Evolutionary conservation across 2,329 filamentous ascomycete species (phyloP), one percentile per base, ranked within the genome.

Genomic region (Cercospora citrullina): DNA sequence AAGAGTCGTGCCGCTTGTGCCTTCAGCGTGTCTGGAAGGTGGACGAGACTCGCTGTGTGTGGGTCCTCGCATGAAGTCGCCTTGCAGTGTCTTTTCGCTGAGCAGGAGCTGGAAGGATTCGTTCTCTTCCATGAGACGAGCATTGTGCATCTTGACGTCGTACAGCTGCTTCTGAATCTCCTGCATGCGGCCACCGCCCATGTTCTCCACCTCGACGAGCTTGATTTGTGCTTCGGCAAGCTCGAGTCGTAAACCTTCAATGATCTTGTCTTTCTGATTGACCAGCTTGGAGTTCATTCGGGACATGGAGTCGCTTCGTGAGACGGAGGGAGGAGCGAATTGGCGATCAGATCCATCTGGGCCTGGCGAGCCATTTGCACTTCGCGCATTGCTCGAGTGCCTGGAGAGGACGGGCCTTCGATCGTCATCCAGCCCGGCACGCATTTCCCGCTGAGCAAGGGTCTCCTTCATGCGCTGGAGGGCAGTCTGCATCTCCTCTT

Each of bases 81-180:
- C 95, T 77, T 96, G 97, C 67, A 99, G 86, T 1, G 95, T 98
- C 84, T 93, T 94, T 80, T 98, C 94, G 77, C 93, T 93, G 26
- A 99, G 88, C 18, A 99, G 88, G 42, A 98, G 87, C 80, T 98
- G 94, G 81, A 97, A 99, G 81, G 93, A 96, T 81, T 99, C 95
- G 76, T 98, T 98, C 80, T 99, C 95, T 81, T 99, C 95, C 91
- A 97, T 95, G 71, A 99, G 84, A 57, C 94, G 89, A 66, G 95
- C 95, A 77, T 98, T 99, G 73, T 93, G 91, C 91, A 98, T 95
- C 75, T 94, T 92, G 45, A 93, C 90, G 77, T 98, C 94, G 81
- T 97, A 89, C 63, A 98, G 87, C 72, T 92, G 88, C 74, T 91
- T 90, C 81, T 98, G 94, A n/a, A 98, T 87, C 79, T 97, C 93